Percentiles rank a stretch among this genome's conserved stretches.
Evolutionary conservation across 2,329 filamentous ascomycete genomes (phyloP).

Genomic region (Pseudopithomyces maydicus): DNA sequence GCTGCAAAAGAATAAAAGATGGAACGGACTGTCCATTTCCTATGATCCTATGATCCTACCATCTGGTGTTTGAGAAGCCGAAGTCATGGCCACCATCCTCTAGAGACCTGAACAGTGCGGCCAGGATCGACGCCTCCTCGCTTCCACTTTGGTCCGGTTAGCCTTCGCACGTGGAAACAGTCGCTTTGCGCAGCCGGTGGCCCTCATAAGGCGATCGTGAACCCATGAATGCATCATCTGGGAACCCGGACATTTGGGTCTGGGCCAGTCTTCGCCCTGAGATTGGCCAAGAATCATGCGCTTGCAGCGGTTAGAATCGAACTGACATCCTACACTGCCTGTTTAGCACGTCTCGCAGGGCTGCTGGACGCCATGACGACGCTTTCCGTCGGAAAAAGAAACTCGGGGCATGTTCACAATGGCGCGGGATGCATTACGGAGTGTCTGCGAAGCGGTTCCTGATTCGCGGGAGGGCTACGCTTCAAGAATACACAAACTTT

Average conservation of each 20-base stretch:
- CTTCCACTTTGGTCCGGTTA: conserved; percentile 8
- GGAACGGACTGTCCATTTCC: neutral
- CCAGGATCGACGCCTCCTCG: conserved; percentile 3
- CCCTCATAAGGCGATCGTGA: conserved; percentile 26
- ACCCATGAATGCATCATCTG: conserved; percentile 30
- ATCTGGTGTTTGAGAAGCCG: neutral
- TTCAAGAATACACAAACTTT: no score
- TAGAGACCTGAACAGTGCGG: neutral
- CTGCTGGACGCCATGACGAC: neutral
- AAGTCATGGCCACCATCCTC: no score
- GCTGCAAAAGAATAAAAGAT: conserved; percentile 11
- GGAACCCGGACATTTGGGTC: conserved; percentile 37
- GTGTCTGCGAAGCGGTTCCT: neutral
- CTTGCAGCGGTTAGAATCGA: conserved; percentile 30
- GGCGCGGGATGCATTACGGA: neutral
- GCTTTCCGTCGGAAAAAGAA: neutral
- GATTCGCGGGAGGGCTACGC: no score
- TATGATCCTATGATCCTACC: neutral
- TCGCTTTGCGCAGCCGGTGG: conserved; percentile 15
- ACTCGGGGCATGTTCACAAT: neutral
- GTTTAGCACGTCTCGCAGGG: conserved; percentile 2
- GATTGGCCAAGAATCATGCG: conserved; percentile 30
- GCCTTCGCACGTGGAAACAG: conserved; percentile 20
- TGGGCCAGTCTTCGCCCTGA: conserved; percentile 27
- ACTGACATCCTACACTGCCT: conserved; percentile 19